phyloP scores from a whole-genome alignment of 345 rosid genomes.

The Populus nigra region DNA sequence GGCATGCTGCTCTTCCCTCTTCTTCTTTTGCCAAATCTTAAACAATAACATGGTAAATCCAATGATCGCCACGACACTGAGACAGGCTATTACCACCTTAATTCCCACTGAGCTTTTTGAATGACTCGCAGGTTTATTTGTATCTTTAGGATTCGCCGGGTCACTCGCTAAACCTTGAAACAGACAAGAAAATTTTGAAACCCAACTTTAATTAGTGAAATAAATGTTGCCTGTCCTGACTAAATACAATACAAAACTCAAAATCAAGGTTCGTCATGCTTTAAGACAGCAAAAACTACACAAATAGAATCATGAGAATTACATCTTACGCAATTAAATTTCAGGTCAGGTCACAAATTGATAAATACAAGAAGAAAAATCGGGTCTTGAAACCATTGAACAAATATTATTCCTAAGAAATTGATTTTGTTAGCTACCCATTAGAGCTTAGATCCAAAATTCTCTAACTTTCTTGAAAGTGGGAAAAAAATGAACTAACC shows the following conservation, averaged over 20 bases:
- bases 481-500: no score
- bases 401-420: no score
- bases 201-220: neutral
- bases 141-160: neutral
- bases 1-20: conserved; percentile 12
- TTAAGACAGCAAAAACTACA: no score
- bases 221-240: neutral
- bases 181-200: neutral
- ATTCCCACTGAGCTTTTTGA: neutral
- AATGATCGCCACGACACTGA: neutral
- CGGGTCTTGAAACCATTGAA: no score
- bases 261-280: no score
- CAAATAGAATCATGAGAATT: no score
- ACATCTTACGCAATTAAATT: no score
- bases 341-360: no score
- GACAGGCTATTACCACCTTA: neutral
- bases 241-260: neutral
- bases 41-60: conserved; percentile 5
- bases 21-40: conserved; percentile 16
- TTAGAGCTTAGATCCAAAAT: no score
- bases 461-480: no score
- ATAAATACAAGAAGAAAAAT: no score
- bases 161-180: neutral
- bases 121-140: conserved; percentile 1
- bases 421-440: no score